Conservation (phyloP, 1,284 basidiomycete genomes). For the Ustilago trichophora region DNA sequence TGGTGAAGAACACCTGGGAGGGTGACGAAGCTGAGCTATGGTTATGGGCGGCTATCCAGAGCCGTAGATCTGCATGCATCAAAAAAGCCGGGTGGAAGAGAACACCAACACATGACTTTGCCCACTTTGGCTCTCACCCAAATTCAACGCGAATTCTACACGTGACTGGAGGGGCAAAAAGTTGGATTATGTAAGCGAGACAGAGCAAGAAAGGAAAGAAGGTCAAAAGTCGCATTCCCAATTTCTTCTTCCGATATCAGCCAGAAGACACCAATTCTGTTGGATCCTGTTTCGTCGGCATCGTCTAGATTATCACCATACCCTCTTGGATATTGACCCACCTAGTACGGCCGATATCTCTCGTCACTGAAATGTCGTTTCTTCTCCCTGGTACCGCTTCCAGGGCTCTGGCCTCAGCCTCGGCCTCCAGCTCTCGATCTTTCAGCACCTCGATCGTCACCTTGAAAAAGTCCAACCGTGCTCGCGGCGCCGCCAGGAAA, state of each 20-base stretch:
- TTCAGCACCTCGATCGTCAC: constrained; percentile 35
- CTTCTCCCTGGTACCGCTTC: constrained; percentile 7
- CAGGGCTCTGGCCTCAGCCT: constrained; percentile 17
- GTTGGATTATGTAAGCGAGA: constrained; percentile 16
- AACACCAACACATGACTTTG: constrained; percentile 7
- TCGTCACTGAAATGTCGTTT: constrained; percentile 12
- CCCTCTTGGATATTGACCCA: neutral
- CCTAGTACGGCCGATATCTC: too few relatives aligned
- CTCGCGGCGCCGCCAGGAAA: constrained; percentile 48
- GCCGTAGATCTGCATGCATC: neutral
- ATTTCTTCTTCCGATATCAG: constrained; percentile 16
- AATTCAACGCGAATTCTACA: constrained; percentile 20
- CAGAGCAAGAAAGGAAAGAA: neutral
- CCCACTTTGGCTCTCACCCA: neutral
- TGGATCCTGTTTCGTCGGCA: too few relatives aligned
- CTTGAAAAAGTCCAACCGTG: constrained; percentile 49
- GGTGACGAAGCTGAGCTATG: neutral
- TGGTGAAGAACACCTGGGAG: neutral
- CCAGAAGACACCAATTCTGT: too few relatives aligned
- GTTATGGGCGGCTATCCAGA: neutral
- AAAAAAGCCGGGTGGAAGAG: neutral
- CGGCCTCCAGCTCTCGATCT: constrained; percentile 20
- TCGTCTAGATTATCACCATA: neutral
- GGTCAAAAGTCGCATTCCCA: constrained; percentile 3
- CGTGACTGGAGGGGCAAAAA: constrained; percentile 15